Evolutionary conservation across 2,329 filamentous ascomycete species (phyloP).

Genomic region (Aspergillus niger): DNA sequence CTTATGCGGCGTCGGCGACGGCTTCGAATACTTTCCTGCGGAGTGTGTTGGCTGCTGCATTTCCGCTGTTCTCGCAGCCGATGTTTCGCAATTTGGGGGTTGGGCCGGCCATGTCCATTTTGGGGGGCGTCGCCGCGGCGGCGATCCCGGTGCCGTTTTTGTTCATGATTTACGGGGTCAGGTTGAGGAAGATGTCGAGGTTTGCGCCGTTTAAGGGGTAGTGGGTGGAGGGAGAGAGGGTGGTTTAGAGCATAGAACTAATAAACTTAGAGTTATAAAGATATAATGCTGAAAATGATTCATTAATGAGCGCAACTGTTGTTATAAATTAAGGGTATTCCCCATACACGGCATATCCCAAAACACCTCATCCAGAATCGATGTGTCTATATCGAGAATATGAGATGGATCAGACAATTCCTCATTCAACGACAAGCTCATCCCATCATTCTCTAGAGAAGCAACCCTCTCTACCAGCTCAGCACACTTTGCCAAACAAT

Average conservation of each 20-base stretch:
- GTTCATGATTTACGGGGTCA: constrained; percentile 35
- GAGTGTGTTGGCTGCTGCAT: constrained; percentile 45
- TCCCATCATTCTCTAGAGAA: neutral
- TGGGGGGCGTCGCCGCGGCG: constrained; percentile 52
- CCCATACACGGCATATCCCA: neutral
- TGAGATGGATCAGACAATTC: neutral
- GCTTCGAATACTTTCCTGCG: constrained; percentile 50
- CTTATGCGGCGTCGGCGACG: constrained; percentile 42
- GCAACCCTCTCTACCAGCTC: constrained; percentile 50
- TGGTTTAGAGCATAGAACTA: neutral
- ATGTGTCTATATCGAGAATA: neutral
- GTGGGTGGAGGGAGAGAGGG: too few species aligned
- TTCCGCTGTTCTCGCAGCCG: constrained; percentile 48
- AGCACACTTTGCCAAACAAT: constrained; percentile 52
- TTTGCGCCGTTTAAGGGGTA: constrained; percentile 1
- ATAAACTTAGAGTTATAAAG: neutral
- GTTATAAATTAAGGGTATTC: too few species aligned
- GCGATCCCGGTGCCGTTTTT: constrained; percentile 48
- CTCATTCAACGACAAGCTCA: neutral
- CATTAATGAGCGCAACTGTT: neutral
- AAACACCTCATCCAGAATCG: neutral
- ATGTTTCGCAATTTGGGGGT: constrained; percentile 65
- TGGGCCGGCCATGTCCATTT: constrained; percentile 62
- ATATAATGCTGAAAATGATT: neutral
- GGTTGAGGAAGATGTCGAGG: constrained; percentile 2